These are phyloP conservation scores for Linnemannia hyalina DNA, from an alignment of 192 early-diverging fungal species.

Conservation along the genomic window DNA sequence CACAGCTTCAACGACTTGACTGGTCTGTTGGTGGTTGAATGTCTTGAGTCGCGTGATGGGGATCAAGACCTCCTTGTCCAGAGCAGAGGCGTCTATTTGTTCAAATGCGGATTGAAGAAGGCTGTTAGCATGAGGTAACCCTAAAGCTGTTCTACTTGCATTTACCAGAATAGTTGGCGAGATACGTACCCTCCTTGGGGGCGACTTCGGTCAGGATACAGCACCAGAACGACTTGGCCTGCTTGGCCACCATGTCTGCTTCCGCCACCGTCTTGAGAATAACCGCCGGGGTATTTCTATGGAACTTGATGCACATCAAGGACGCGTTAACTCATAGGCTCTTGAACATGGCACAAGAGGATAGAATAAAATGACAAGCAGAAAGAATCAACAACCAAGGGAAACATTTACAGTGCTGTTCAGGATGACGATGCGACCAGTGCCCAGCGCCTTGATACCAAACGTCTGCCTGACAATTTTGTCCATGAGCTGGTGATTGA, in stretches of 20 bases:
- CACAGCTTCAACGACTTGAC: conserved; percentile 29
- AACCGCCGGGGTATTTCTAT: conserved; percentile 75
- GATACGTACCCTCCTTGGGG: conserved; percentile 18
- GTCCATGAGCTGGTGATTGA: conserved; percentile 70
- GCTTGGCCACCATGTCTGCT: conserved; percentile 40
- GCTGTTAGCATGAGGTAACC: background rate
- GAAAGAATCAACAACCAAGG: background rate
- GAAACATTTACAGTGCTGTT: conserved; percentile 67
- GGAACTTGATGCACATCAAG: conserved; percentile 59
- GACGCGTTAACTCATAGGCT: background rate
- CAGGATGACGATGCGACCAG: conserved; percentile 84
- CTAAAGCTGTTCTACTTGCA: background rate
- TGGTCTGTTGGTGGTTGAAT: conserved; percentile 28
- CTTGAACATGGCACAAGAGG: background rate
- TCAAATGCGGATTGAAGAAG: background rate
- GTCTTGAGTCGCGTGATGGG: conserved; percentile 36
- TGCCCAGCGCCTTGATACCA: conserved; percentile 72
- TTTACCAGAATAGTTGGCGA: background rate
- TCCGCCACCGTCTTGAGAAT: conserved; percentile 66
- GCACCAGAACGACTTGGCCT: conserved; percentile 58
- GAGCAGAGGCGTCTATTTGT: background rate
- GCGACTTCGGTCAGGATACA: conserved; percentile 43
- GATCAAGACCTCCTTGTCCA: conserved; percentile 32
- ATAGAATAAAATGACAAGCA: background rate
- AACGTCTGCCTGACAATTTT: conserved; percentile 67